These are phyloP conservation scores for Ophioceras dolichostomum DNA, from an alignment of 2,329 filamentous ascomycete genomes.

Conservation along the genomic window DNA sequence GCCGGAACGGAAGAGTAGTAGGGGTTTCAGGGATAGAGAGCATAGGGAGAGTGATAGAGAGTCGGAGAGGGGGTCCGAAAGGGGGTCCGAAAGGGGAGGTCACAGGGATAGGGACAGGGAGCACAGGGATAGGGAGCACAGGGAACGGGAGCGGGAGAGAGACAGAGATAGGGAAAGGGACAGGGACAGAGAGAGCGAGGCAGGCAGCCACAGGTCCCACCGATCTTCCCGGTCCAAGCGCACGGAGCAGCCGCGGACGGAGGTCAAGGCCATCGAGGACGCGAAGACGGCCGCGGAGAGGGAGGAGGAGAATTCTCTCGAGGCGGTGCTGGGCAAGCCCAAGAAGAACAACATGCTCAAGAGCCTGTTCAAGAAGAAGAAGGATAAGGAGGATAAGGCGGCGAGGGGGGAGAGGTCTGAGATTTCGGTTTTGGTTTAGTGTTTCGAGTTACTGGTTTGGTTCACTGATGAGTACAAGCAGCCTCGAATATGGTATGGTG, in stretches of 20 bases:
- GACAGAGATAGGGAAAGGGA: conserved; percentile 5
- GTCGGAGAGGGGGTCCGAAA: conserved; percentile 6
- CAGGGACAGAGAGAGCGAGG: conserved; percentile 7
- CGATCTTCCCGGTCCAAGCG: conserved; percentile 17
- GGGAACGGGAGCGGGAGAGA: conserved; percentile 3
- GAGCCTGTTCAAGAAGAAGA: conserved; percentile 44
- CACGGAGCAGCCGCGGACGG: conserved; percentile 12
- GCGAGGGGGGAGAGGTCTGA: not conserved
- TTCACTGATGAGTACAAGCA: not conserved
- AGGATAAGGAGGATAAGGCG: conserved; percentile 27
- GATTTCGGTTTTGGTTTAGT: not conserved
- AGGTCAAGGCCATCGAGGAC: conserved; percentile 21
- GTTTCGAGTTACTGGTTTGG: not conserved
- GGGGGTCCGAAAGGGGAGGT: conserved; percentile 7
- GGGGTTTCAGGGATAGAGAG: conserved; percentile 8
- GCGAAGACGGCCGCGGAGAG: conserved; percentile 19
- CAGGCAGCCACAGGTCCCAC: conserved; percentile 19
- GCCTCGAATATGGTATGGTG: not conserved
- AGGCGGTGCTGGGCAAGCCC: conserved; percentile 30
- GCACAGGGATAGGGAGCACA: conserved; percentile 4
- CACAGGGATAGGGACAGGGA: conserved; percentile 8
- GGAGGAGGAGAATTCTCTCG: conserved; percentile 19
- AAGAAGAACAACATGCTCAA: conserved; percentile 43
- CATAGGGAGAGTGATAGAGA: not conserved
- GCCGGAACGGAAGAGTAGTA: conserved; percentile 3